Conservation (phyloP, 176 grass and related monocot species). For the Leersia perrieri region DNA sequence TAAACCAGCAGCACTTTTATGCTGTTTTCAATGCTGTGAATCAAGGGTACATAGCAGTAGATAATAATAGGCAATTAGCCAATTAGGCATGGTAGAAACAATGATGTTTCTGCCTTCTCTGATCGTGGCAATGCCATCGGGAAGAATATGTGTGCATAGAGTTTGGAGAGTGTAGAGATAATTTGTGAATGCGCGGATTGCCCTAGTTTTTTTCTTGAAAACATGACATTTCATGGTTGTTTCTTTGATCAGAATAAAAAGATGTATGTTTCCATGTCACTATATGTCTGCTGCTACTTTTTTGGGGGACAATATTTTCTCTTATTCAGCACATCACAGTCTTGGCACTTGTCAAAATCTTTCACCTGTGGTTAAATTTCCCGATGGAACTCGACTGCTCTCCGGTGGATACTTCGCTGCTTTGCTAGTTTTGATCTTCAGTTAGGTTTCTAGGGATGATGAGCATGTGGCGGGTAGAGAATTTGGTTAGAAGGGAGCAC, state of each 20-base stretch:
- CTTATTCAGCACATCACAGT: not conserved
- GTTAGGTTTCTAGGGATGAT: not conserved
- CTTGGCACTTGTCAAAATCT: not conserved
- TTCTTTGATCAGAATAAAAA: slow-evolving; percentile 28
- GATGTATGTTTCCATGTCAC: not conserved
- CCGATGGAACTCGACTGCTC: not conserved
- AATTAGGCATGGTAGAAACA: slow-evolving; percentile 31
- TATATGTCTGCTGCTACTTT: not conserved
- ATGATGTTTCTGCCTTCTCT: slow-evolving; percentile 33
- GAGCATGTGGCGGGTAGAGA: not conserved
- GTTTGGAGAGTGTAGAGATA: slow-evolving; percentile 27
- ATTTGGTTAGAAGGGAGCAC: not conserved
- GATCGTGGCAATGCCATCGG: slow-evolving; percentile 33
- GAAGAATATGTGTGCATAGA: slow-evolving; percentile 48
- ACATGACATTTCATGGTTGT: slow-evolving; percentile 21
- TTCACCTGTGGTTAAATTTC: not conserved
- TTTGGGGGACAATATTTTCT: not conserved
- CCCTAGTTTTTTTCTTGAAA: slow-evolving; percentile 33
- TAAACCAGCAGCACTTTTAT: not conserved
- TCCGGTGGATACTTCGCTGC: not conserved
- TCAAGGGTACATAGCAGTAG: slow-evolving; percentile 31
- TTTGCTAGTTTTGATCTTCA: not conserved
- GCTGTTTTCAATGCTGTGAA: slow-evolving; percentile 33
- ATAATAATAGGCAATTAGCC: slow-evolving; percentile 24
- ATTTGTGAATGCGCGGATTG: slow-evolving; percentile 21